A percentile compares a stretch with the other conserved stretches of the same genome.
phyloP scores from a whole-genome alignment of 345 rosid genomes.

The Syzygium aqueum region DNA sequence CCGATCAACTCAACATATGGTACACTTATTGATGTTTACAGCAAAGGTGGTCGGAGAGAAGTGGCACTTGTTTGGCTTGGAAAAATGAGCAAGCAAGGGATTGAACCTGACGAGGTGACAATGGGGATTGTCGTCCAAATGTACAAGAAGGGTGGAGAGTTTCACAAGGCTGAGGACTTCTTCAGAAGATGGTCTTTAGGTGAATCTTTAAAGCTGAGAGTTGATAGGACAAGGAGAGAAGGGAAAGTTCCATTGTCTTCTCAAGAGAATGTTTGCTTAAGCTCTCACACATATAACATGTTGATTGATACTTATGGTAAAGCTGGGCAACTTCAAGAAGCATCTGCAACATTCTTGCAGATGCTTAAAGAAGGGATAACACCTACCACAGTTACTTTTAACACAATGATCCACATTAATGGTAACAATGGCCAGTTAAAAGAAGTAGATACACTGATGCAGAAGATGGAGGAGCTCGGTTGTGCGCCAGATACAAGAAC shows the following conservation, averaged over 20 bases:
- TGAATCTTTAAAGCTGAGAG: constrained; percentile 23
- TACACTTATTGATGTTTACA: constrained; percentile 77
- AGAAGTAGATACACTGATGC: constrained; percentile 57
- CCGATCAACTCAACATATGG: constrained; percentile 82
- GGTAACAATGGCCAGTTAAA: constrained; percentile 62
- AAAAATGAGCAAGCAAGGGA: constrained; percentile 61
- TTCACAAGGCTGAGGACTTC: constrained; percentile 66
- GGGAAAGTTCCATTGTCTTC: constrained; percentile 4
- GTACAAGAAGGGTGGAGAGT: constrained; percentile 79
- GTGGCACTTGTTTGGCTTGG: constrained; percentile 66
- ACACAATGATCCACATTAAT: constrained; percentile 75
- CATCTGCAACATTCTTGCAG: constrained; percentile 45
- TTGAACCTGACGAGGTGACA: constrained; percentile 81
- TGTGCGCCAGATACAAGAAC: constrained; percentile 82
- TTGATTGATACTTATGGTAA: constrained; percentile 88
- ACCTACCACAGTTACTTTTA: constrained; percentile 82
- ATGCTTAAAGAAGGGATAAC: constrained; percentile 67
- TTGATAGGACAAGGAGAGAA: background rate
- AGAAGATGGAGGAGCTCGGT: constrained; percentile 60
- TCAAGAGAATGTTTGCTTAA: constrained; percentile 26
- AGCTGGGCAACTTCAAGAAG: constrained; percentile 66
- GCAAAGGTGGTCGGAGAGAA: constrained; percentile 66
- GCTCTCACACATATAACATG: constrained; percentile 64
- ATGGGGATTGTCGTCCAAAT: constrained; percentile 74
- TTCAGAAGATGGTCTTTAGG: constrained; percentile 65